Base-by-base conservation (phyloP, 805 yeast genomes). In the Cyberlindnera japonica region DNA sequence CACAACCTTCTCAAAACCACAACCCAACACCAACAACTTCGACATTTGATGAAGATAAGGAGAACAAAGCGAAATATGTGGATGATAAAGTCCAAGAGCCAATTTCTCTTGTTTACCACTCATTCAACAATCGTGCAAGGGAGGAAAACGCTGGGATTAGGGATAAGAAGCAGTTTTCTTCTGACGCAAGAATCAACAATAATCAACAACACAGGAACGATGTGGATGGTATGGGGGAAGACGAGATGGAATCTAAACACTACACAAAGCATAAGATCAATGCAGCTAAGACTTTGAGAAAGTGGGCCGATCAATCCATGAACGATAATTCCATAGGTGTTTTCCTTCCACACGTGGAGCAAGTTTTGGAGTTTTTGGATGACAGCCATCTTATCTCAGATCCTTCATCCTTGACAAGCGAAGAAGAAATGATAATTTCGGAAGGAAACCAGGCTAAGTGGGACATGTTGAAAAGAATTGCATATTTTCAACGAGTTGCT, bases 111-210 rank as follows among this genome's bases (percentile, higher is more conserved):
- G 43, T 42, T 9, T 62, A 59, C 40, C 71, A 71, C 45, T 81
- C 95, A 0, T 91, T 90, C 65, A 91, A 90, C 59, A 79, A 86
- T 55, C 72, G 95, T 54, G 95, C 96, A 0, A 96, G 97, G 21
- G 83, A 74, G 41, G 95, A 87, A 21, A 91, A 91, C 56, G 64
- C 68, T 28, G 98, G 98, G 38, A 74, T 91, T 16, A 68, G 95
- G 41, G 96, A 89, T 44, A 78, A 76, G 55, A 91, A 91, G 65
- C 77, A 79, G 40, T 77, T 79, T 38, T 86, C 96, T 8, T 72
- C 81, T 1, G 98, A 91, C 60, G 74, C 90, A 1, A 75, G 98
- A 57, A 80, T 90, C 25, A 80, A 80, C 35, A 78, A 79, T 25
- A 83, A 74, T 52, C 65, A 65, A n/a, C 61, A 58, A 11, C 96